Base-by-base conservation (phyloP, 495 filamentous ascomycete species). In the Tuber umbilicatum region DNA sequence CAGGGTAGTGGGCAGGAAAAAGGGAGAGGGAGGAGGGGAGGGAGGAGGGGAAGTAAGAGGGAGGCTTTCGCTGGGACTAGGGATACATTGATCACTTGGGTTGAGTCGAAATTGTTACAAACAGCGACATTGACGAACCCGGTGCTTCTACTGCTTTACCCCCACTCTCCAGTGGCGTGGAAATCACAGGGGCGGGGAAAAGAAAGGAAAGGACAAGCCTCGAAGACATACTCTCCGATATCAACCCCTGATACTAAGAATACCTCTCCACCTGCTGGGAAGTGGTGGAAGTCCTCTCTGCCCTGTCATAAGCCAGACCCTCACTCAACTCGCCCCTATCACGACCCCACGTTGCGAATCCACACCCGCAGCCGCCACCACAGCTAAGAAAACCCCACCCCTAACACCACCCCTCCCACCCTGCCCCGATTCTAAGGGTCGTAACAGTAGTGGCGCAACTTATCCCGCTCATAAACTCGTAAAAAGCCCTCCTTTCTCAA, bases 371-470 rank as follows among this genome's bases (percentile, higher is more conserved):
- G 70, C 77, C 37, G 16, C 27, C 31, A 71, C 39, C 7, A 41
- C 68, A 67, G 21, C 38, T 40, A 50, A 19, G 38, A 50, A 47
- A 72, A 40, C 40, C 43, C 40, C 37, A 71, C 5, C 35, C 70
- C 72, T 76, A 73, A 74, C 60, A 50, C 70, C 77, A 23, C 23
- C 74, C 21, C 35, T 75, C 4, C 79, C 80, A n/a, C 42, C 71
- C 76, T 39, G 79, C 79, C n/a, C 40, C 67, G 12, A 74, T 78
- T 27, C 79, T 81, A 38, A 69, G 71, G 21, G 76, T 75, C n/a
- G 67, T 81, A 27, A 72, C 79, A 42, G 79, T 70, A 35, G 74
- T 78, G 69, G 80, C 81, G 41, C 75, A 79, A 55, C 69, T 81
- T 23, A 64, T 81, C 12, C 80, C 80, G 21, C 70, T 81, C 12